Evolutionary conservation across 768 basidiomycete species (phyloP), one percentile per base, ranked within the genome.

Genomic region (Russula sp.): DNA sequence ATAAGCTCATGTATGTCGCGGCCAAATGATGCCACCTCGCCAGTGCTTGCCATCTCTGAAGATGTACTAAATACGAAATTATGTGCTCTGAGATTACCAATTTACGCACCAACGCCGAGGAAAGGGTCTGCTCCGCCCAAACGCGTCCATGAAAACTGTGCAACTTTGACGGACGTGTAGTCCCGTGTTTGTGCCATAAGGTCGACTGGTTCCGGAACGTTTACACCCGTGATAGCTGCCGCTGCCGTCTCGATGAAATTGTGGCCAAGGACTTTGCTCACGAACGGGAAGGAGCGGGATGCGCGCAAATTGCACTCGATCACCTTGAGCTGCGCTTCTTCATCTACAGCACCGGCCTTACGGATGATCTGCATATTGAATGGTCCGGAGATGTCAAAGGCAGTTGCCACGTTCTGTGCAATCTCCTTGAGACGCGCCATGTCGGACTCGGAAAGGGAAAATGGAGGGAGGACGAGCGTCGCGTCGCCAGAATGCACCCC

Each of bases 331-430:
- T 86, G 83, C 13, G 86, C 77, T 85, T 80, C 64, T 85, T 82
- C 77, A 4, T 75, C 78, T 18, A 75, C 73, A 26, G 80, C 80
- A 6, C 80, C 79, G 2, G 83, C 76, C 74, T 93, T 92, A 73
- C 90, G 86, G 78, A 99, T 98, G 75, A 99, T 85, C 76, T 99
- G 97, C 95, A 99, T 99, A 76, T 99, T 99, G 87, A 87, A 99
- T 8, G 97, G 97, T 40, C 97, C 97, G 30, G 94, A 97, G 59
- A 99, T 98, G 71, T 97, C 82, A 76, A 98, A 97, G 11, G 94
- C 97, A 44, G 81, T 80, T 38, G 94, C 96, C 66, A 99, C 95
- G 78, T 97, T 98, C 75, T 92, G 85, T 0, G 96, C 93, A 65
- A 98, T 98, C 57, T 81, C 83, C 80, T 98, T 98, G 67, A 98